Evolutionary conservation across 1,284 basidiomycete genomes (phyloP).

Genomic region (Rhodotorula sp.): DNA sequence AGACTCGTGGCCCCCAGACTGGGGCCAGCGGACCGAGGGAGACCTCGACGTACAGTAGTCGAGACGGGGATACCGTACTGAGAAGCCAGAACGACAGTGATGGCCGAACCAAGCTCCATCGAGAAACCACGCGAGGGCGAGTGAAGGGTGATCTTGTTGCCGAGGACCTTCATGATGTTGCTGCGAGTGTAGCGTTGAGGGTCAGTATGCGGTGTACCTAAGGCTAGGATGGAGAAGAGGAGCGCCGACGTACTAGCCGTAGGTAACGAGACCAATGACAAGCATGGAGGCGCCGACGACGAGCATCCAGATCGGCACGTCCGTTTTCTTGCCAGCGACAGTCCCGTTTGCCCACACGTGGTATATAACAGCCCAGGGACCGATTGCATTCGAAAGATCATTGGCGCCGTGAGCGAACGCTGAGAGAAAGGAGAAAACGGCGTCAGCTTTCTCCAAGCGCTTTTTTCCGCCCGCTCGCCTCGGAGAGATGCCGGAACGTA

Average conservation of each 20-base stretch:
- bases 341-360: conserved; percentile 48
- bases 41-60: conserved; percentile 21
- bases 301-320: conserved; percentile 54
- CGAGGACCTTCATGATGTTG: conserved; percentile 50
- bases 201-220: neutral
- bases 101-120: conserved; percentile 51
- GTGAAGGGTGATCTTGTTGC: conserved; percentile 54
- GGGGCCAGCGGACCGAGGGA: too few relatives aligned
- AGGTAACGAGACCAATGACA: conserved; percentile 54
- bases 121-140: conserved; percentile 55
- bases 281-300: conserved; percentile 51
- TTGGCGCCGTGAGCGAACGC: conserved; percentile 53
- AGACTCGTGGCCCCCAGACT: too few relatives aligned
- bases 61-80: conserved; percentile 46
- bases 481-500: neutral
- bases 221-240: neutral
- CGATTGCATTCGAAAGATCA: conserved; percentile 51
- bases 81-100: conserved; percentile 52
- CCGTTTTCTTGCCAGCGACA: conserved; percentile 47
- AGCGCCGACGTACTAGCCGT: conserved; percentile 48
- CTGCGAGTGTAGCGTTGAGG: conserved; percentile 21
- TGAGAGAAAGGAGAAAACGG: neutral
- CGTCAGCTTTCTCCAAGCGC: neutral
- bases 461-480: too few relatives aligned
- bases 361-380: conserved; percentile 51